Evolutionary conservation across 805 yeast genomes (phyloP).

Genomic region (Candida loeiensis): DNA sequence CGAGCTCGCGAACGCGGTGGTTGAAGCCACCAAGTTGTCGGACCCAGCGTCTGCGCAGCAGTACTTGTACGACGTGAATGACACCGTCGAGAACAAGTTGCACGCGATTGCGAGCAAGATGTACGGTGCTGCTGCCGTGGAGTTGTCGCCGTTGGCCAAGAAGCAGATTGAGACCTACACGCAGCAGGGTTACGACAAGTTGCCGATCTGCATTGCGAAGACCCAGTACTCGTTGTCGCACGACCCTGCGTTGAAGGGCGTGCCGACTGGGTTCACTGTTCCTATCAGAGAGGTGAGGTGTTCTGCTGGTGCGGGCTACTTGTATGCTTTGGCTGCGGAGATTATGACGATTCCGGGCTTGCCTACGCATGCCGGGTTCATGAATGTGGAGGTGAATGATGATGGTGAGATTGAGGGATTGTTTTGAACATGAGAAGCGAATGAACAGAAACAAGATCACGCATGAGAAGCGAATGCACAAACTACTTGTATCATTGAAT

Average conservation of each 20-base stretch:
- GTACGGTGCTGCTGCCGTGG: conserved; percentile 90
- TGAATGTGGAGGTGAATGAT: conserved; percentile 92
- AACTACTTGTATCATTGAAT: too few species aligned
- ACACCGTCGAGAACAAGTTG: conserved; percentile 76
- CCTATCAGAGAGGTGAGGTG: conserved; percentile 94
- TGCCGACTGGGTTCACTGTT: conserved; percentile 88
- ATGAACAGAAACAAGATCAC: too few species aligned
- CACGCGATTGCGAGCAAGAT: conserved; percentile 74
- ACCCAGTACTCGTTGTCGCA: conserved; percentile 96
- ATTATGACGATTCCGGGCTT: conserved; percentile 97
- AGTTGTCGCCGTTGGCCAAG: conserved; percentile 76
- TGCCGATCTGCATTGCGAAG: conserved; percentile 96
- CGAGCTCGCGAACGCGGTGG: conserved; percentile 78
- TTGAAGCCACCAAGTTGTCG: conserved; percentile 56
- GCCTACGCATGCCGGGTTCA: conserved; percentile 93
- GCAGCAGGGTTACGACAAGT: conserved; percentile 80
- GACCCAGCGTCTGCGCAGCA: conserved; percentile 35
- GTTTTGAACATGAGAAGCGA: too few species aligned
- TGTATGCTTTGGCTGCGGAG: conserved; percentile 95
- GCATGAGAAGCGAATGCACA: too few species aligned
- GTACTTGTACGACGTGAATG: conserved; percentile 67
- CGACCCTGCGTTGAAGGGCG: conserved; percentile 90
- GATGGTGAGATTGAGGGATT: conserved; percentile 91
- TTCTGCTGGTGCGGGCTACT: conserved; percentile 93
- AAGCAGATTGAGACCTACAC: conserved; percentile 79